phyloP scores from a whole-genome alignment of 805 yeast species.

The Wickerhamomyces queroliae region DNA sequence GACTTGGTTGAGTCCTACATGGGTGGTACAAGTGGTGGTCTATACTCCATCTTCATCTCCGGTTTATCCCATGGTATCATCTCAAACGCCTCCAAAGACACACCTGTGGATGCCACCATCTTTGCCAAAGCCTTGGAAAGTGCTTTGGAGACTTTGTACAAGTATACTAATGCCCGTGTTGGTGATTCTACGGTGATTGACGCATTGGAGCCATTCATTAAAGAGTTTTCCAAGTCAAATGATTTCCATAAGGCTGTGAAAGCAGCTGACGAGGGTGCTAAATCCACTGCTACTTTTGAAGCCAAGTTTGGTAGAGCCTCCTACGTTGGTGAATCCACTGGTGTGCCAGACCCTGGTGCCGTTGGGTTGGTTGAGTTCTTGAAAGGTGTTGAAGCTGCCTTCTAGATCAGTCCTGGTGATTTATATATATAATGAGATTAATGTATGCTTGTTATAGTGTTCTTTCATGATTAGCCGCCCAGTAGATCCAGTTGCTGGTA shows the following conservation, averaged over 20 bases:
- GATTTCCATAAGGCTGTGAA: slow-evolving; percentile 55
- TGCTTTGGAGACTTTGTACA: slow-evolving; percentile 71
- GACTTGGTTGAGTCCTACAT: slow-evolving; percentile 83
- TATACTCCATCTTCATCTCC: slow-evolving; percentile 79
- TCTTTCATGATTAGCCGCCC: no score
- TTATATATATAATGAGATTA: no score
- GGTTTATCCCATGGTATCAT: slow-evolving; percentile 58
- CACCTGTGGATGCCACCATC: slow-evolving; percentile 22
- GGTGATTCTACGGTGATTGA: slow-evolving; percentile 91
- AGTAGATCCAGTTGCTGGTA: no score
- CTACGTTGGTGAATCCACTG: slow-evolving; percentile 68
- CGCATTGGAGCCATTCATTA: slow-evolving; percentile 82
- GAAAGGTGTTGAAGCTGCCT: slow-evolving; percentile 29
- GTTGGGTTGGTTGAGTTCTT: slow-evolving; percentile 65
- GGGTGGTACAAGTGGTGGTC: slow-evolving; percentile 98
- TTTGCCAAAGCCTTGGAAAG: slow-evolving; percentile 43
- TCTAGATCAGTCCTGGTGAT: no score
- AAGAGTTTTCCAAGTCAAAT: slow-evolving; percentile 42
- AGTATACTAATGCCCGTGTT: slow-evolving; percentile 80
- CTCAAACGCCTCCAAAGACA: slow-evolving; percentile 20
- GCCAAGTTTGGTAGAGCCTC: slow-evolving; percentile 95
- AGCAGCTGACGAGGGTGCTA: slow-evolving; percentile 74
- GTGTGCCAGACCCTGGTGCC: slow-evolving; percentile 94
- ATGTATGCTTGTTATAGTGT: no score
- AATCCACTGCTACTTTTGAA: slow-evolving; percentile 61